Evolutionary conservation across 2,329 filamentous ascomycete genomes (phyloP), one percentile per base, ranked within the genome.

Genomic region (Verticillium alfalfae): DNA sequence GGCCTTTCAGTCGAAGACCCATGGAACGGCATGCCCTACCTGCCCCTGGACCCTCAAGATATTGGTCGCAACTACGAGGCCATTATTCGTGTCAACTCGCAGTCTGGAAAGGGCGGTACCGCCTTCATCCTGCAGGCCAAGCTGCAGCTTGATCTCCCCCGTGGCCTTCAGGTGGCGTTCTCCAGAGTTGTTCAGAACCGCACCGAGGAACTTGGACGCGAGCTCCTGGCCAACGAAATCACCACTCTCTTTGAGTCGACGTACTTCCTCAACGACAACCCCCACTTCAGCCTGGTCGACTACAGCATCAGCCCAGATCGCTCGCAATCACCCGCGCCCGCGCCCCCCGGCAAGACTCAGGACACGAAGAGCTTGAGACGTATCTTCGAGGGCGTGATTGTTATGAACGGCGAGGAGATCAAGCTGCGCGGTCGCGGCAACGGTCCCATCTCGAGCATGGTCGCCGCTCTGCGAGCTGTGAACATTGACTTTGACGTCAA

Each of bases 61-160:
- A 97, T 98, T 66, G 94, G 94, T 58, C 88, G 94, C 62, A 97
- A 89, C n/a, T 98, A 98, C 84, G 93, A 98, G 78, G 94, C 94
- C 63, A 90, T 98, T 72, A 98, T 98, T 73, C 91, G 94, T 63
- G 94, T 98, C 84, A 99, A 98, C 81, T 96, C 92, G 18, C 94
- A 98, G 75, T 92, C 88, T 69, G 94, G 94, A 67, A 98, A 99
- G 80, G 94, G 94, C 64, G 95, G 95, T 69, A 89, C 92, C 63
- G 93, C 94, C 58, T 98, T 92, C 91, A 91, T 98, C 72, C 93
- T 98, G 72, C 88, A 93, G 72, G 89, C 90, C 68, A 89, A 92
- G 70, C 86, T 98, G 65, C 87, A 95, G 71, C 89, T 98, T 70
- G 95, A 98, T 75, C 86, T 98, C 59, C 95, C 95, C 16, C 91